These are phyloP conservation scores for Conringia planisiliqua DNA, from an alignment of 345 rosid species.

Conservation along the genomic window DNA sequence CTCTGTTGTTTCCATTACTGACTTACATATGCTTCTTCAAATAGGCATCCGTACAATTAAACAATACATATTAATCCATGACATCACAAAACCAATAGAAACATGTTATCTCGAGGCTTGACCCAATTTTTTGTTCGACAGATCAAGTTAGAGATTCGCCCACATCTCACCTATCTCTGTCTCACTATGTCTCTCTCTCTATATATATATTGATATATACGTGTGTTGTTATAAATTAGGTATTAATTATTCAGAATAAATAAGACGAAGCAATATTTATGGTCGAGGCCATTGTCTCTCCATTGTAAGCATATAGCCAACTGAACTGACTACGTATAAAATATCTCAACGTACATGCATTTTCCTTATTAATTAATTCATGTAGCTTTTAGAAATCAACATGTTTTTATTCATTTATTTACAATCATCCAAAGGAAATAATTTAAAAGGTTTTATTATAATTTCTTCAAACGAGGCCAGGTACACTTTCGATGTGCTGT, in stretches of 20 bases:
- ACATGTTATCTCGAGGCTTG: slow-evolving; percentile 3
- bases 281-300: slow-evolving; percentile 36
- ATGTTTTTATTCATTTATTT: neutral
- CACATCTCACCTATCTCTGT: neutral
- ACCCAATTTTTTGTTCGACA: neutral
- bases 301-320: slow-evolving; percentile 29
- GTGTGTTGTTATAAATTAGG: neutral
- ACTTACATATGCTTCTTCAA: slow-evolving; percentile 10
- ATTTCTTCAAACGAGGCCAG: neutral
- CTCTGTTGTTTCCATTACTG: neutral
- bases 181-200: neutral
- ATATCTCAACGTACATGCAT: slow-evolving; percentile 21
- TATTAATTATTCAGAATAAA: neutral
- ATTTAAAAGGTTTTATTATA: neutral
- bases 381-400: neutral
- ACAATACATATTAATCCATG: slow-evolving; percentile 10
- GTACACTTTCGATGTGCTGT: neutral
- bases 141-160: slow-evolving; percentile 16
- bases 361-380: slow-evolving; percentile 1
- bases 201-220: neutral
- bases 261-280: slow-evolving; percentile 15
- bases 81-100: slow-evolving; percentile 15
- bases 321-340: slow-evolving; percentile 23
- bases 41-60: slow-evolving; percentile 6
- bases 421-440: neutral